Conservation (phyloP, 2,329 filamentous ascomycete species). For the Xylariaceae sp. region DNA sequence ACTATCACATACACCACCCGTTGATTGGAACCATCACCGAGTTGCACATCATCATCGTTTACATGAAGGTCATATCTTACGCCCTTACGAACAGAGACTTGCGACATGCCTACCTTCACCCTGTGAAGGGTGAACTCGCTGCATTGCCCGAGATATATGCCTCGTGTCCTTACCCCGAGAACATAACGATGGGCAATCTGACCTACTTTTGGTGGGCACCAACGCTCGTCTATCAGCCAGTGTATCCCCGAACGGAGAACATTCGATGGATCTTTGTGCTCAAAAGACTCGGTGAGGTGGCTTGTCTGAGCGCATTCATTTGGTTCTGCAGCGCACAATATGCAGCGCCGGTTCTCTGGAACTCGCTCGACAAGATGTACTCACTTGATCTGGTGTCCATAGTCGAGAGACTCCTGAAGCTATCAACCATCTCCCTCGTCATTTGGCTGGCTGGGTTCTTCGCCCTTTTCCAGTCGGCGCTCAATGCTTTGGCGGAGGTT, state of each 20-base stretch:
- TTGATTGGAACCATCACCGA: constrained; percentile 89
- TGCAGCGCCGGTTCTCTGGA: constrained; percentile 81
- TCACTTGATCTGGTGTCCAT: constrained; percentile 77
- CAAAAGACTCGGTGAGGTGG: constrained; percentile 76
- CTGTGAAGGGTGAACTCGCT: constrained; percentile 60
- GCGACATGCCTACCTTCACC: constrained; percentile 83
- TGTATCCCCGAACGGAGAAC: constrained; percentile 78
- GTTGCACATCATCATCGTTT: constrained; percentile 89
- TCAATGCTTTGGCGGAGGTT: constrained; percentile 89
- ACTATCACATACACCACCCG: constrained; percentile 87
- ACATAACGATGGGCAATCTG: constrained; percentile 84
- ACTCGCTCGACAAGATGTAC: constrained; percentile 84
- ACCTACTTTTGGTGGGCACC: constrained; percentile 98
- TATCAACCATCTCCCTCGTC: constrained; percentile 90
- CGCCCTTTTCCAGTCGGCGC: constrained; percentile 85
- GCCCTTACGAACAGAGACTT: constrained; percentile 95
- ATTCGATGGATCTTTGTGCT: constrained; percentile 86
- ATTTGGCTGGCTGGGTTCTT: constrained; percentile 99
- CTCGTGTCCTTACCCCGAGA: constrained; percentile 80
- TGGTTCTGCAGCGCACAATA: constrained; percentile 96
- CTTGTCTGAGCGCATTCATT: constrained; percentile 79
- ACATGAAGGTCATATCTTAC: constrained; percentile 94
- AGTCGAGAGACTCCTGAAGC: constrained; percentile 84
- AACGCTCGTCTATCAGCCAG: constrained; percentile 93
- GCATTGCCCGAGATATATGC: constrained; percentile 78